A percentile compares a stretch with the other conserved stretches of the same genome.
Evolutionary conservation across 2,329 filamentous ascomycete species (phyloP).

Genomic region (Trichoderma guizhouense): DNA sequence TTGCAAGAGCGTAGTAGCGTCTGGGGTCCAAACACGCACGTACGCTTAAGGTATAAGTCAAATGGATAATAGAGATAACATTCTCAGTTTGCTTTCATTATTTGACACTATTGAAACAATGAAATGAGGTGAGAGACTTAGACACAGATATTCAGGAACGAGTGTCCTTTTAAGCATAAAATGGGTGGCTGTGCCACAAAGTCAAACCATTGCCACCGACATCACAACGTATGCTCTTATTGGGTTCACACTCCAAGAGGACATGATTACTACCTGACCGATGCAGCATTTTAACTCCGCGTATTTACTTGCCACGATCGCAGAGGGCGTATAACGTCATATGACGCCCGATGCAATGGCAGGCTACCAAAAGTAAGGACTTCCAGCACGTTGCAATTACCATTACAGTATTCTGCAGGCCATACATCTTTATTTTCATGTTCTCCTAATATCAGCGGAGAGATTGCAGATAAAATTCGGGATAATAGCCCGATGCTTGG

Average conservation of each 20-base stretch:
- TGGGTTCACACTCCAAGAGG: background rate
- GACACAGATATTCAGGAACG: background rate
- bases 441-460: background rate
- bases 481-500: background rate
- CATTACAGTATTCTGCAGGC: background rate
- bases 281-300: background rate
- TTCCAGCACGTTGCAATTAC: background rate
- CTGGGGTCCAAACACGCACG: background rate
- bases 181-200: conserved; percentile 6
- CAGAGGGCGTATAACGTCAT: background rate
- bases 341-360: background rate
- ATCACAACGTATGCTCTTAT: background rate
- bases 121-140: background rate
- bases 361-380: background rate
- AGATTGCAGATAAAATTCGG: background rate
- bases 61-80: background rate
- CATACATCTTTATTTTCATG: background rate
- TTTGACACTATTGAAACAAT: background rate
- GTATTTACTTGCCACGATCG: background rate
- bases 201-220: conserved; percentile 5
- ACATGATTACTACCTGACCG: background rate
- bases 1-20: background rate
- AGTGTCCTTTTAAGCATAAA: conserved; percentile 9
- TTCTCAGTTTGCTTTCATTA: background rate
- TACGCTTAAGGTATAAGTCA: background rate